phyloP scores from a whole-genome alignment of 129 eudicot genomes.

The Lactuca sativa region DNA sequence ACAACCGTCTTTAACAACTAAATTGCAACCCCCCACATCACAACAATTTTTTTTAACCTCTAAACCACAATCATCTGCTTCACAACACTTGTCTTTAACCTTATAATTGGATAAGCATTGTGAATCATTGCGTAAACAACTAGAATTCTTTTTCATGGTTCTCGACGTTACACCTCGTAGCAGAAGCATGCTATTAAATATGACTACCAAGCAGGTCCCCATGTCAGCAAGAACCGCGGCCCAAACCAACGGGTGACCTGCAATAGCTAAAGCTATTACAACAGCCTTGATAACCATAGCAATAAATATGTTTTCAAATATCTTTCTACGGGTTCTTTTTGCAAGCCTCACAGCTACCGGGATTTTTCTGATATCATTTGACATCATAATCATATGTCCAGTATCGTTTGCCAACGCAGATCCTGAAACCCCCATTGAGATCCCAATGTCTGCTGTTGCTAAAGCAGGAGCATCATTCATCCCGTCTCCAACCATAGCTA shows the following conservation, averaged over 20 bases:
- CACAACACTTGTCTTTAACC: constrained; percentile 16
- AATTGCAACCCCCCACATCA: no score
- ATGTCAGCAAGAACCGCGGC: constrained; percentile 91
- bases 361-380: constrained; percentile 74
- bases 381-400: constrained; percentile 73
- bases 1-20: no score
- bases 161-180: constrained; percentile 31
- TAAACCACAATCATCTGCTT: neutral
- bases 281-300: constrained; percentile 61
- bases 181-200: constrained; percentile 81
- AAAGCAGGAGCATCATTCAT: constrained; percentile 87
- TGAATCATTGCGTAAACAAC: constrained; percentile 17
- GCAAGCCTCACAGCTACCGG: constrained; percentile 67
- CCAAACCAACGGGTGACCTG: constrained; percentile 88
- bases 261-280: constrained; percentile 63
- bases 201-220: constrained; percentile 82
- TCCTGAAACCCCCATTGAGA: constrained; percentile 95
- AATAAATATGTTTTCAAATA: constrained; percentile 59
- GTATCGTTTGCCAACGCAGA: constrained; percentile 90
- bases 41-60: no score
- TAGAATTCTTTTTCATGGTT: constrained; percentile 9
- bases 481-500: constrained; percentile 98
- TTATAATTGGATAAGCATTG: constrained; percentile 15
- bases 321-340: constrained; percentile 49
- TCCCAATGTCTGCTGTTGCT: constrained; percentile 88